Base-by-base conservation (phyloP, 1,284 basidiomycete species). In the Apiotrichum gamsii region DNA sequence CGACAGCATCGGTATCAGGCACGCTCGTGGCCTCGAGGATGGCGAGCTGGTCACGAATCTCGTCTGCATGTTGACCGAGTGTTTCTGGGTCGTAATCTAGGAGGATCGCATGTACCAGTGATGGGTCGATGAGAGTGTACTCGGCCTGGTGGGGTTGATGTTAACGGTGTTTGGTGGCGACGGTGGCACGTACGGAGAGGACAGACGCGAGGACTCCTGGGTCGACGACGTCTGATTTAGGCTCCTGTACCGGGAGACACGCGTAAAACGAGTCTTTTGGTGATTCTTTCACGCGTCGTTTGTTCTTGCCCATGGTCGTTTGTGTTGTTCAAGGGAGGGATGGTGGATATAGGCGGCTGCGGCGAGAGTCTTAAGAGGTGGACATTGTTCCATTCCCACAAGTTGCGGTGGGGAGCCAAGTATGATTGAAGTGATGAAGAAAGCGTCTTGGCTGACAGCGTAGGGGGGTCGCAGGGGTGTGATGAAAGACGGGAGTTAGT, bases 1-100 rank as follows among this genome's bases (percentile, higher is more conserved):
- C 25, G n/a, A n/a, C n/a, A n/a, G n/a, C n/a, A n/a, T n/a, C n/a
- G n/a, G n/a, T n/a, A 44, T 72, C 69, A 3, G 70, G 68, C 0
- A 72, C 65, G 4, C 61, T 49, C 4, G 63, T 61, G 4, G 70
- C 70, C 54, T 72, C 62, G 31, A 72, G 52, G 33, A 69, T 61
- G 20, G 57, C 69, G 6, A 72, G 58, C 43, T 70, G 64, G 5
- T 65, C 65, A 28, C 61, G 55, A 14, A 72, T 64, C 5, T 47
- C 49, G 6, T 49, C 47, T 9, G 65, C 40, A 18, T 63, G 49
- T 1, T 49, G 33, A 6, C 35, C 18, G 18, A 72, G 52, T 8
- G 51, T 36, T 3, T 49, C 43, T 1, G 62, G 53, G 20, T 60
- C 55, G 38, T 69, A 64, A 47, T 72, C 71, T 15, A 62, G 60